Evolutionary conservation across 805 yeast genomes (phyloP).

Genomic region (Lipomyces orientalis): DNA sequence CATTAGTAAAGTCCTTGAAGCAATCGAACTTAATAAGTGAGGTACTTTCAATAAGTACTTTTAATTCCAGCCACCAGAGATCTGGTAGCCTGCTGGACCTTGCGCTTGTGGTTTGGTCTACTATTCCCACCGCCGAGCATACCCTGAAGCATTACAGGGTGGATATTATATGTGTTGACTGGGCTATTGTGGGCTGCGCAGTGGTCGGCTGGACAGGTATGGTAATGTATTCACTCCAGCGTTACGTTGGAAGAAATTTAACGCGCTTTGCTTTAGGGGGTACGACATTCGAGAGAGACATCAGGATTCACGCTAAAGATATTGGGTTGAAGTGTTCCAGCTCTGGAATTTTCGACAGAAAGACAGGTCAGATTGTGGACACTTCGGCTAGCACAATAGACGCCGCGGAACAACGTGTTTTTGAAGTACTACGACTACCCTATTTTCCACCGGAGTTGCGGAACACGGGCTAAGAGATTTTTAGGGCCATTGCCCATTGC

Average conservation of each 20-base stretch:
- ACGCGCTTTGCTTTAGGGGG: constrained; percentile 17
- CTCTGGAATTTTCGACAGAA: constrained; percentile 27
- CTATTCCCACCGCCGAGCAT: constrained; percentile 12
- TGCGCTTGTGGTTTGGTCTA: constrained; percentile 32
- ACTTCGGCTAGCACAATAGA: constrained; percentile 28
- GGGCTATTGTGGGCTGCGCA: constrained; percentile 34
- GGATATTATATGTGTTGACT: constrained; percentile 35
- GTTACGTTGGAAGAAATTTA: neutral
- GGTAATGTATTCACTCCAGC: neutral
- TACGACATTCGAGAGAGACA: constrained; percentile 36
- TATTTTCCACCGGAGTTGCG: constrained; percentile 35
- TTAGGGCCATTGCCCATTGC: too few relatives aligned
- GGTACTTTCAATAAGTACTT: constrained; percentile 18
- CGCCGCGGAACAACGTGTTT: constrained; percentile 33
- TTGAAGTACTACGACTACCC: constrained; percentile 27
- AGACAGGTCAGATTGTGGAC: constrained; percentile 26
- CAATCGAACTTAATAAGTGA: constrained; percentile 20
- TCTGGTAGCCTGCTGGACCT: constrained; percentile 19
- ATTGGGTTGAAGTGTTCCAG: constrained; percentile 28
- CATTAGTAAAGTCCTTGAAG: constrained; percentile 20
- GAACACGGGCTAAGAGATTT: constrained; percentile 29
- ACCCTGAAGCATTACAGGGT: constrained; percentile 28
- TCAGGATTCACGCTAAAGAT: constrained; percentile 23
- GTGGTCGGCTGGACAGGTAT: constrained; percentile 39
- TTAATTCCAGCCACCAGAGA: constrained; percentile 2